A percentile compares a stretch with the other conserved stretches of the same genome.
Conservation (phyloP, 1,284 basidiomycete genomes). For the Rugosomyces carneus region DNA sequence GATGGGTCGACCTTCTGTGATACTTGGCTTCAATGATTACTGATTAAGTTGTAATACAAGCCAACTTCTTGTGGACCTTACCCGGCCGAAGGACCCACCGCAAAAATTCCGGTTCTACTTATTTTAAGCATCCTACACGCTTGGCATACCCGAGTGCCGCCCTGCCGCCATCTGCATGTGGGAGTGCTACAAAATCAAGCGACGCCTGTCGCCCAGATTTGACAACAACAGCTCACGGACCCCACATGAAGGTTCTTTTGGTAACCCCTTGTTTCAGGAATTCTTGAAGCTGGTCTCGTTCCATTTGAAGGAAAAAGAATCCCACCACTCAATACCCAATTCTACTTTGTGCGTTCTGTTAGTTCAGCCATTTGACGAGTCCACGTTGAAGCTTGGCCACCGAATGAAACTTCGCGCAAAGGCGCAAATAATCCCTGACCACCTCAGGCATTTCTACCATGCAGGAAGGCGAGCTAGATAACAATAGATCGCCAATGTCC, state of each 20-base stretch:
- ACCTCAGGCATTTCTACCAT: no score
- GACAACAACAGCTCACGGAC: neutral
- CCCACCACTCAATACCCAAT: no score
- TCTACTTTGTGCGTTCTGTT: no score
- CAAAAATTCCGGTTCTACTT: constrained; percentile 28
- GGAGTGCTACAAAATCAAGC: neutral
- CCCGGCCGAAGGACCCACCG: constrained; percentile 18
- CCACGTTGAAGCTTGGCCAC: no score
- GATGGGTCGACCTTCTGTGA: no score
- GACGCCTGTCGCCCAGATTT: neutral
- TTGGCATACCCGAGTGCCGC: constrained; percentile 40
- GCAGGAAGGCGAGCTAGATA: no score
- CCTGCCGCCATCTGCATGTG: constrained; percentile 31
- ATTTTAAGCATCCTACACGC: constrained; percentile 35
- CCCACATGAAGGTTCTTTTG: neutral
- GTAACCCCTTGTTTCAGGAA: neutral
- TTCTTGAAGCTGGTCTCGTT: neutral
- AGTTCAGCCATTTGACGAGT: no score
- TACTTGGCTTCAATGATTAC: no score
- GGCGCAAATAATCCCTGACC: no score
- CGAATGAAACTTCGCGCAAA: no score
- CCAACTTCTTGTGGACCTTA: constrained; percentile 9
- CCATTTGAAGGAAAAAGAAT: no score
- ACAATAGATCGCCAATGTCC: neutral
- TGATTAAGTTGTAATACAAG: neutral